Base-by-base conservation (phyloP, 768 basidiomycete species). In the Suillus fuscotomentosus region DNA sequence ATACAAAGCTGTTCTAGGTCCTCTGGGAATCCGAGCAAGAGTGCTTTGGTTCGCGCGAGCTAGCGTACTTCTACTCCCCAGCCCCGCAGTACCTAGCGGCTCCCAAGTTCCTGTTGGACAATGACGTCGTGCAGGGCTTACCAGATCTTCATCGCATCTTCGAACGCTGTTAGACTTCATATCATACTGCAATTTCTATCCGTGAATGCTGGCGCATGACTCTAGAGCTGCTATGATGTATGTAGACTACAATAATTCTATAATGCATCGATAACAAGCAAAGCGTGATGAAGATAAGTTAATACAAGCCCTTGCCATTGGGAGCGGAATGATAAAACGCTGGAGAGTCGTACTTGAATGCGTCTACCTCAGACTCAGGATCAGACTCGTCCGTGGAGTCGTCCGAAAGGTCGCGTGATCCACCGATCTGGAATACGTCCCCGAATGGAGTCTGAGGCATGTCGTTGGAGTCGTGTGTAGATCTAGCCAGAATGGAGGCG, bases 141-240 rank as follows among this genome's bases (percentile, higher is more conserved):
- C 95, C 95, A 2, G 94, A 96, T 67, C 79, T 99, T 61, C 99
- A 97, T 75, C 89, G 91, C 66, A 92, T 98, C 0, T 99, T 99
- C 71, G 96, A 99, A 77, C 78, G 96, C 67, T 98, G 96, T 72
- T 98, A 81, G 24, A 27, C 39, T 41, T 39, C 15, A 41, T 20
- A 24, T 24, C 39, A 41, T 41, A 24, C 22, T 39, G 38, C 5
- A 57, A 57, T 56, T 22, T 57, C 39, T 57, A 27, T 41, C 39
- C 22, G 14, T 24, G 38, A 57, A 41, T 27, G 56, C 24, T 27
- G 22, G 56, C 27, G 39, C 56, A 57, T 41, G 39, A 39, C 56
- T 57, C 20, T 15, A 24, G 22, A 57, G 14, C 9, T 24, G 22
- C 22, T 38, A 57, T 41, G 41, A 39, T 57, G 56, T 53, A 53